Evolutionary conservation across 1,284 basidiomycete species (phyloP), one percentile per base, ranked within the genome.

Genomic region (Athelia psychrophila): DNA sequence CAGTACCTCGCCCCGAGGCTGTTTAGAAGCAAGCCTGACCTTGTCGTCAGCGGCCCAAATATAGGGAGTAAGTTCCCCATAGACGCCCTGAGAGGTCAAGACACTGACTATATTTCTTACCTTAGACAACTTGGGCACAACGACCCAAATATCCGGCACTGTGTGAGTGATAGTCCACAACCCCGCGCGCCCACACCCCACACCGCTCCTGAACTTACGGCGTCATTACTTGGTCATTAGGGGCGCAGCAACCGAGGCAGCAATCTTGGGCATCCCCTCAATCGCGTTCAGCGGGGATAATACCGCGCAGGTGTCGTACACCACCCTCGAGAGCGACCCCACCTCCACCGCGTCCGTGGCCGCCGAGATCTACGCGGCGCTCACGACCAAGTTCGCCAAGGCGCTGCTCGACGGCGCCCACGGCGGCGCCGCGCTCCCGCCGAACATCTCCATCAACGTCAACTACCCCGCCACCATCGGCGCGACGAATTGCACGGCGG

Each of bases 21-120:
- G 56, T 76, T 78, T 44, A 68, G 70, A 6, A 56, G 59, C 16
- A 55, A 57, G n/a, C 80, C 80, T 1, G 79, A 81, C 50, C 67
- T 83, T 30, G 72, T 81, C 4, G 68, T 83, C 12, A 72, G 73
- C 54, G 80, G 79, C 0, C 73, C 74, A 0, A 81, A 83, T 58
- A 70, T 80, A 12, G 78, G 78, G 45, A 72, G 74, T 76, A 54
- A 67, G 71, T 60, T 22, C 8, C 33, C n/a, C n/a, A n/a, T n/a
- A n/a, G n/a, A n/a, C n/a, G n/a, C n/a, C n/a, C n/a, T n/a, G n/a
- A n/a, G n/a, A n/a, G n/a, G n/a, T n/a, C n/a, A n/a, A n/a, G n/a
- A n/a, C n/a, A n/a, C n/a, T n/a, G n/a, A n/a, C n/a, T n/a, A n/a
- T n/a, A n/a, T n/a, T n/a, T n/a, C n/a, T n/a, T n/a, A n/a, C n/a